Evolutionary conservation across 73 alveolate genomes (phyloP), one percentile per base, ranked within the genome.

Genomic region (Paramecium primaurelia): DNA sequence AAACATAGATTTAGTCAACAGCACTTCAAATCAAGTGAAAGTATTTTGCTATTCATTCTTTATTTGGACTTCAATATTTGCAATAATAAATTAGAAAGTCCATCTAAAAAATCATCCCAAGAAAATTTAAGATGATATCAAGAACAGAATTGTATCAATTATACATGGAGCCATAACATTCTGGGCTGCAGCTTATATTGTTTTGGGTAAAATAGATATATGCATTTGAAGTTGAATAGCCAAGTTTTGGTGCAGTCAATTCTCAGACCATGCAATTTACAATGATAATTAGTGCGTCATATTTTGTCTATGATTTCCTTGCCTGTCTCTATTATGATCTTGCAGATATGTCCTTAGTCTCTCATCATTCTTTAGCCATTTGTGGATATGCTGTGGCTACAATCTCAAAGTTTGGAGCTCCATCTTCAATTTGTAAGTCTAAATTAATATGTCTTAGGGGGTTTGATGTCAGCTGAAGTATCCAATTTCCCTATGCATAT

Each of bases 401-500:
- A 1, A 0, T 80, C 12, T 22, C 64, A 10, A 80, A 80, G 18
- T 80, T 80, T 12, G 91, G 91, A 18, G 91, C 77, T 44, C 91
- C 91, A 44, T 80, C 75, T 20, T 71, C 88, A 38, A 89, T 44
- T 8, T 89, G 84, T 64, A 64, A 49, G 9, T n/a, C 36, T n/a
- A 5, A 18, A n/a, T 7, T 54, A 0, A 18, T n/a, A 54, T n/a
- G 0, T 54, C 3, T 10, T 9, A 64, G 51, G 90, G 92, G 94
- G 94, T 3, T 71, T 89, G 34, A 71, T 89, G 73, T 89, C 59
- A 34, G 94, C 94, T 45, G 94, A 89, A 89, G 94, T 89, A 18
- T 89, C 94, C 14, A 89, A 89, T 28, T 71, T 89, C 75, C 94
- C 94, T 28, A 89, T 89, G 94, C 94, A 89, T 69, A 60, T 83